Conservation (phyloP, 2,329 filamentous ascomycete species). For the Colletotrichum cereale region DNA sequence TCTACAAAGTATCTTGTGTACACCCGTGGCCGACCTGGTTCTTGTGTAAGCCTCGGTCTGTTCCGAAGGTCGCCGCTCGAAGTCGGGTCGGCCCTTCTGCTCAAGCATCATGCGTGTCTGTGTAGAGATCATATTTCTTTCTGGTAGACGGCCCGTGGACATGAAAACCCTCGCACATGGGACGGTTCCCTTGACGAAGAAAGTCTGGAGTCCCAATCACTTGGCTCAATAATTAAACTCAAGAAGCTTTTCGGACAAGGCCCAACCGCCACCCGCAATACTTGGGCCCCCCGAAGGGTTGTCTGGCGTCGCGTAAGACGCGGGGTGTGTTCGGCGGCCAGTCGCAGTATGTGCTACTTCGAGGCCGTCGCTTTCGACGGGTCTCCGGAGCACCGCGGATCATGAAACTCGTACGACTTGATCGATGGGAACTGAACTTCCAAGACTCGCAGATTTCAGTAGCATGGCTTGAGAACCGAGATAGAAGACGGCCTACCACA, state of each 20-base stretch:
- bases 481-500: neutral
- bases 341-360: neutral
- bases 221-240: neutral
- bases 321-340: neutral
- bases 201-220: neutral
- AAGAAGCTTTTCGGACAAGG: neutral
- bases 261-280: neutral
- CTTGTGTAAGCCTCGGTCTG: neutral
- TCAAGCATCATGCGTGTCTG: neutral
- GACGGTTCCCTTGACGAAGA: neutral
- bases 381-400: neutral
- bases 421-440: neutral
- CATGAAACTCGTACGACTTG: neutral
- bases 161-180: neutral
- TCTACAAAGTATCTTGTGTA: neutral
- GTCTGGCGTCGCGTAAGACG: neutral
- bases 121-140: neutral
- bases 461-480: neutral
- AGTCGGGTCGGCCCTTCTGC: neutral
- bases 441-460: too few relatives aligned
- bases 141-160: neutral
- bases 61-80: neutral
- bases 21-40: neutral
- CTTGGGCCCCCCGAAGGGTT: neutral
- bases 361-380: neutral